A percentile compares a stretch with the other conserved stretches of the same genome.
Evolutionary conservation across 768 basidiomycete genomes (phyloP).

Genomic region (Naganishia vaughanmartiniae): DNA sequence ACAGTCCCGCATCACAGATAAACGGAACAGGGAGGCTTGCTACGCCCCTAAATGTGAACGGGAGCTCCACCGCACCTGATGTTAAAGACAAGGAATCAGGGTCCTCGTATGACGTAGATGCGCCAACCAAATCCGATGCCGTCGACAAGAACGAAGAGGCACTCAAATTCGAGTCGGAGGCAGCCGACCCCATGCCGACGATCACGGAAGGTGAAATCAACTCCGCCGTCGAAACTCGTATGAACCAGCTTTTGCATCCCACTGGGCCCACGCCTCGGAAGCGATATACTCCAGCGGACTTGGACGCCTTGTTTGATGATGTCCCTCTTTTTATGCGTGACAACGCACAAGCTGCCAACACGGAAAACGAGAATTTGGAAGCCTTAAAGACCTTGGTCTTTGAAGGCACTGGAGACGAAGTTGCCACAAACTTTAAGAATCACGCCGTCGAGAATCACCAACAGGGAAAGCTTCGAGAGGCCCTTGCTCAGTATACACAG

Average conservation of each 20-base stretch:
- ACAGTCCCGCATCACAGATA: not conserved
- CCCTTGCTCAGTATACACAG: slow-evolving; percentile 82
- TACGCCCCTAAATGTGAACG: slow-evolving; percentile 15
- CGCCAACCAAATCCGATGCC: slow-evolving; percentile 7
- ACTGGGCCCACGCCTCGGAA: slow-evolving; percentile 33
- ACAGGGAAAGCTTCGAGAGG: slow-evolving; percentile 81
- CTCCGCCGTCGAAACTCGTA: not conserved
- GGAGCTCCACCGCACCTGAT: not conserved
- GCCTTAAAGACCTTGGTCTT: slow-evolving; percentile 81
- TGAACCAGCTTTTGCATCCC: slow-evolving; percentile 10
- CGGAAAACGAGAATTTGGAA: slow-evolving; percentile 66
- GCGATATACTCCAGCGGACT: slow-evolving; percentile 38
- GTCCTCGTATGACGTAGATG: slow-evolving; percentile 3
- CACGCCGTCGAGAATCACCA: slow-evolving; percentile 94
- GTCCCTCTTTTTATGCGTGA: slow-evolving; percentile 91
- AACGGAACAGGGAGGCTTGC: slow-evolving; percentile 20
- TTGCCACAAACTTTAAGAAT: slow-evolving; percentile 87
- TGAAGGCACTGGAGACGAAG: slow-evolving; percentile 90
- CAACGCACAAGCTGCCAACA: slow-evolving; percentile 65
- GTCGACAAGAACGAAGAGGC: not conserved
- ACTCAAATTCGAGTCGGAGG: not conserved
- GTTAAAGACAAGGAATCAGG: not conserved
- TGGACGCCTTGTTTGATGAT: slow-evolving; percentile 58
- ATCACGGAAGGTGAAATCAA: slow-evolving; percentile 10
- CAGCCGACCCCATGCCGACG: not conserved